phyloP scores from a whole-genome alignment of 768 basidiomycete genomes.

The Pholiota molesta region DNA sequence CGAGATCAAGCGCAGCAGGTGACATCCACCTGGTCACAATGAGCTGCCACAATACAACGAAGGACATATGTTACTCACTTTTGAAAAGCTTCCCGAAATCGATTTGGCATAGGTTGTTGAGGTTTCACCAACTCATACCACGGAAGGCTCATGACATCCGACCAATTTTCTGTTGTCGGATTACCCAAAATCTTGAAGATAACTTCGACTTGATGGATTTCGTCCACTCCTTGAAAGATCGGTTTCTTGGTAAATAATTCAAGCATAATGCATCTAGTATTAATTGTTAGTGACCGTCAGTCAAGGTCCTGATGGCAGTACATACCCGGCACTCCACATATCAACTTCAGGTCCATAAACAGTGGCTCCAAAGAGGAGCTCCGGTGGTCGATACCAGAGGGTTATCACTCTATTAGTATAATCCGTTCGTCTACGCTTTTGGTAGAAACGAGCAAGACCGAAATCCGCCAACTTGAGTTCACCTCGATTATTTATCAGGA shows the following conservation, averaged over 20 bases:
- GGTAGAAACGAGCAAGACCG: slow-evolving; percentile 94
- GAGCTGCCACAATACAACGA: background rate
- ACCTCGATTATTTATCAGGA: slow-evolving; percentile 87
- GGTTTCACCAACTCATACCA: slow-evolving; percentile 99
- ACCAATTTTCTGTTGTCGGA: slow-evolving; percentile 83
- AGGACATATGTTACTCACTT: slow-evolving; percentile 53
- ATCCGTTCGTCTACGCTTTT: slow-evolving; percentile 86
- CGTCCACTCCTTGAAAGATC: slow-evolving; percentile 97
- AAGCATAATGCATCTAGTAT: slow-evolving; percentile 93
- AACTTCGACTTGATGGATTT: slow-evolving; percentile 95
- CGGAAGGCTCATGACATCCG: slow-evolving; percentile 78
- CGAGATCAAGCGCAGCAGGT: slow-evolving; percentile 84
- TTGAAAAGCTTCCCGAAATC: slow-evolving; percentile 83
- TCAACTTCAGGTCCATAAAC: slow-evolving; percentile 97
- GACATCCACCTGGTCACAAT: slow-evolving; percentile 71
- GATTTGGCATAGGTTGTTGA: slow-evolving; percentile 69
- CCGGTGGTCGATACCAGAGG: slow-evolving; percentile 97
- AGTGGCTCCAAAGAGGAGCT: slow-evolving; percentile 92
- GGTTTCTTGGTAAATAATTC: slow-evolving; percentile 96
- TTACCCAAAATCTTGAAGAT: slow-evolving; percentile 93
- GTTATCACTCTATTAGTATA: slow-evolving; percentile 99
- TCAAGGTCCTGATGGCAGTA: background rate
- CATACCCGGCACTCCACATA: slow-evolving; percentile 99
- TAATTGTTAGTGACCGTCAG: slow-evolving; percentile 1
- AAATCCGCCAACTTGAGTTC: slow-evolving; percentile 98